Base-by-base conservation (phyloP, 2,329 filamentous ascomycete genomes). In the Penicillium olsonii region DNA sequence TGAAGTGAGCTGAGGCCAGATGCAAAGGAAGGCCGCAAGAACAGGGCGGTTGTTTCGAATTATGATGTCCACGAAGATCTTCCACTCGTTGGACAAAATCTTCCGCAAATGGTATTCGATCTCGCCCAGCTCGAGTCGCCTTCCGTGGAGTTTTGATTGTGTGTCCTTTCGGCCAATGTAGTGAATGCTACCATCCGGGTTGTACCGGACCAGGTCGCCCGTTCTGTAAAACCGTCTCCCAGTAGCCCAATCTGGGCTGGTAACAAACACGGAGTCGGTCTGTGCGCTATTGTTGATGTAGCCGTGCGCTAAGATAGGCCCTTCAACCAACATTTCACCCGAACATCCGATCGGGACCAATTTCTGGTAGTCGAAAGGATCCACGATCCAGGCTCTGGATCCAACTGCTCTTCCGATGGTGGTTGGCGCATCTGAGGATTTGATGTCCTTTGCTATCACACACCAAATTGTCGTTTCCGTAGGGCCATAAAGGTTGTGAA, bases 81-180 rank as follows among this genome's bases (percentile, higher is more conserved):
- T 24, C 10, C 42, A 14, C 5, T 4, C 22, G 22, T 24, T 4
- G 22, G 22, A 8, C n/a, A n/a, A n/a, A 24, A 5, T 5, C 8
- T 4, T 8, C 8, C 5, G 8, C 22, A 24, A 24, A 10, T 48
- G 45, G 11, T 29, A 17, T 24, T 48, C 45, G 2, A 48, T 19
- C 18, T 42, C 45, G 4, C 15, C 17, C 9, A 48, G 17, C 31
- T 48, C 45, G 17, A 48, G 14, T 11, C 45, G 45, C 5, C 42
- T 38, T 6, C 45, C 45, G 5, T 26, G 9, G 2, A 48, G 12
- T 12, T 48, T 48, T 14, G 37, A 20, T 17, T 35, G 31, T 5
- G n/a, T 10, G n/a, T 42, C 45, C 11, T 48, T 48, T 5, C 45
- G 37, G 1, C 38, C 45, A 10, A 42, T 8, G 12, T 37, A 29